A percentile compares a stretch with the other conserved stretches of the same genome.
Conservation (phyloP, 257 asterid genomes). For the Linderniella brevidens region DNA sequence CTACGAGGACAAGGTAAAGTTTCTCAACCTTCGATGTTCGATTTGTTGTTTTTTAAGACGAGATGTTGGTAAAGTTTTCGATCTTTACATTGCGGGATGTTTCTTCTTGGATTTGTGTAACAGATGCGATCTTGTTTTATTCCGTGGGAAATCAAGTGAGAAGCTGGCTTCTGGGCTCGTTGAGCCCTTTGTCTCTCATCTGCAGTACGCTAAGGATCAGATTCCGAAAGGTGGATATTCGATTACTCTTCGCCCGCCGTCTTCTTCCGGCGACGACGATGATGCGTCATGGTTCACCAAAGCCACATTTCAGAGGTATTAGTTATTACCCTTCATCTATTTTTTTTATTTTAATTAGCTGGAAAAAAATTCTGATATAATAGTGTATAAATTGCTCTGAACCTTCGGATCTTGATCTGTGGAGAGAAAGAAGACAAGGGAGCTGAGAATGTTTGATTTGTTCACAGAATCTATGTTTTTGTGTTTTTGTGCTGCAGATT, state of each 20-base stretch:
- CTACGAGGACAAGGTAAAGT: conserved; percentile 69
- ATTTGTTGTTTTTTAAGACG: neutral
- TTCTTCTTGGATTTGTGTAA: conserved; percentile 13
- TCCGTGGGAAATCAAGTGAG: conserved; percentile 60
- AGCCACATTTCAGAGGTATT: conserved; percentile 66
- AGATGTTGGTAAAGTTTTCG: conserved; percentile 9
- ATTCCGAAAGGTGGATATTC: conserved; percentile 82
- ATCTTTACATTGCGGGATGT: conserved; percentile 11
- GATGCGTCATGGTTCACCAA: conserved; percentile 69
- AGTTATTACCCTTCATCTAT: too few relatives aligned
- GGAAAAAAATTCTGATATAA: too few relatives aligned
- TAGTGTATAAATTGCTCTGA: too few relatives aligned
- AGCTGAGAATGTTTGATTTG: neutral
- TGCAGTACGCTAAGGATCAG: conserved; percentile 73
- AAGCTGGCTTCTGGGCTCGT: conserved; percentile 81
- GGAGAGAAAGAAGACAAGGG: too few relatives aligned
- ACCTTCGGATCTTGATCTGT: too few relatives aligned
- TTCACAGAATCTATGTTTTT: conserved; percentile 1
- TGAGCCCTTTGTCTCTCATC: conserved; percentile 69
- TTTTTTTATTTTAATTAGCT: too few relatives aligned
- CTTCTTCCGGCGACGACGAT: conserved; percentile 6
- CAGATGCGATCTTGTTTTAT: conserved; percentile 79
- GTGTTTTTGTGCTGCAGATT: conserved; percentile 24
- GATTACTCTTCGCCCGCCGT: conserved; percentile 48
- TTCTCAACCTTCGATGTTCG: neutral